These are phyloP conservation scores for Pilaira anomala DNA, from an alignment of 192 early-diverging fungal genomes.

Conservation along the genomic window DNA sequence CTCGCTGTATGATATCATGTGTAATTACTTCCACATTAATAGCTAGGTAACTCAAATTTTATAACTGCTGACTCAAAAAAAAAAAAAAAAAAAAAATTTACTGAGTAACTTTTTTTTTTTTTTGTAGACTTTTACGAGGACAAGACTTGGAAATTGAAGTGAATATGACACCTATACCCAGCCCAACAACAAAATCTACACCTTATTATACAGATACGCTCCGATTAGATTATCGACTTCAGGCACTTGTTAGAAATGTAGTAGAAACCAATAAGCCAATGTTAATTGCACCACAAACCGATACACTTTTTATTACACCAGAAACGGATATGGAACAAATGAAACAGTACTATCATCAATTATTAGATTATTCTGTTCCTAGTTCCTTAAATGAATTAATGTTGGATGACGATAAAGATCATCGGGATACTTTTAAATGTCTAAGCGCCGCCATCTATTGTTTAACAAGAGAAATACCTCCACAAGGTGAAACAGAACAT, in stretches of 20 bases:
- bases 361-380: conserved; percentile 15
- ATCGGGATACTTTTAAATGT: conserved; percentile 22
- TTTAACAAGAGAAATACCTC: conserved; percentile 29
- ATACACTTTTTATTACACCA: conserved; percentile 26
- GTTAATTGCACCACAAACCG: conserved; percentile 28
- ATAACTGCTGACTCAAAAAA: too few species aligned
- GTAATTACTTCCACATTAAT: conserved; percentile 39
- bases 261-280: conserved; percentile 36
- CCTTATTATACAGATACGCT: conserved; percentile 20
- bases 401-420: conserved; percentile 2
- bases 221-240: conserved; percentile 17
- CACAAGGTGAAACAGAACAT: conserved; percentile 18
- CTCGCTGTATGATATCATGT: conserved; percentile 42
- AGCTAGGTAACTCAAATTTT: conserved; percentile 16
- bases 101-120: not conserved
- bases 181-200: not conserved
- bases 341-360: conserved; percentile 26
- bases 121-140: conserved; percentile 28
- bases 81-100: not conserved
- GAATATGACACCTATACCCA: conserved; percentile 4
- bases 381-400: conserved; percentile 9
- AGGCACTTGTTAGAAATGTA: conserved; percentile 27
- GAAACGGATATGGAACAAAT: conserved; percentile 23
- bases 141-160: conserved; percentile 29
- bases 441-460: conserved; percentile 28